Conservation (phyloP, 106 monocot species). For the Cymbidium sinense region DNA sequence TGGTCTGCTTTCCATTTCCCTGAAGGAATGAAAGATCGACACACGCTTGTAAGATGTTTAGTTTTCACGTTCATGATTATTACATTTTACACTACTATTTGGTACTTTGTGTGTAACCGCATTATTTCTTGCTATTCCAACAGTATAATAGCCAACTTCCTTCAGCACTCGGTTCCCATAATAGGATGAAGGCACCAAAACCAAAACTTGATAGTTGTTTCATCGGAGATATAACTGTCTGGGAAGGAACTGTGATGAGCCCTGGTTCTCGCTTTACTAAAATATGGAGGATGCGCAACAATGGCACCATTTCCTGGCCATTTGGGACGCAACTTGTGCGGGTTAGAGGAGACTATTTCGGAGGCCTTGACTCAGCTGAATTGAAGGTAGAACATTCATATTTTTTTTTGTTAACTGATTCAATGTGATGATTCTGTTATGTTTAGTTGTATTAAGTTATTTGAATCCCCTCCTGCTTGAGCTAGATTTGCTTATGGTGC, state of each 20-base stretch:
- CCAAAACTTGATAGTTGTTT: slow-evolving; percentile 63
- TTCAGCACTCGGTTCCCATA: slow-evolving; percentile 2
- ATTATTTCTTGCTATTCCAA: slow-evolving; percentile 7
- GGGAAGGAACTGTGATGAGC: slow-evolving; percentile 68
- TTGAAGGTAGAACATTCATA: slow-evolving; percentile 39
- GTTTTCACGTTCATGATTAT: neutral
- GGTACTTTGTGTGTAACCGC: neutral
- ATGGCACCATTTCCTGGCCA: slow-evolving; percentile 62
- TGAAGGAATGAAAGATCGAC: slow-evolving; percentile 14
- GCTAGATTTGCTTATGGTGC: neutral
- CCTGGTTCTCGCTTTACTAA: slow-evolving; percentile 67
- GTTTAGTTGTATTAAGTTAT: no score
- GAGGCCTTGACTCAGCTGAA: slow-evolving; percentile 14
- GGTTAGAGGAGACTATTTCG: slow-evolving; percentile 67
- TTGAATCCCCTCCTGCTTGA: no score
- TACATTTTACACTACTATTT: neutral
- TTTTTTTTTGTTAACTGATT: neutral
- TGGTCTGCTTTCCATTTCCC: slow-evolving; percentile 8
- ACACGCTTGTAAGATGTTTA: slow-evolving; percentile 18
- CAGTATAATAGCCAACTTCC: slow-evolving; percentile 5
- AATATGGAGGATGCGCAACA: slow-evolving; percentile 87
- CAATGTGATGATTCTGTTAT: neutral
- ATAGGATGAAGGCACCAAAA: slow-evolving; percentile 11
- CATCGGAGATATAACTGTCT: slow-evolving; percentile 62
- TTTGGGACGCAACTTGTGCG: slow-evolving; percentile 74